These are phyloP conservation scores for Dendrobium nobile DNA, from an alignment of 106 monocot genomes.

Conservation along the genomic window DNA sequence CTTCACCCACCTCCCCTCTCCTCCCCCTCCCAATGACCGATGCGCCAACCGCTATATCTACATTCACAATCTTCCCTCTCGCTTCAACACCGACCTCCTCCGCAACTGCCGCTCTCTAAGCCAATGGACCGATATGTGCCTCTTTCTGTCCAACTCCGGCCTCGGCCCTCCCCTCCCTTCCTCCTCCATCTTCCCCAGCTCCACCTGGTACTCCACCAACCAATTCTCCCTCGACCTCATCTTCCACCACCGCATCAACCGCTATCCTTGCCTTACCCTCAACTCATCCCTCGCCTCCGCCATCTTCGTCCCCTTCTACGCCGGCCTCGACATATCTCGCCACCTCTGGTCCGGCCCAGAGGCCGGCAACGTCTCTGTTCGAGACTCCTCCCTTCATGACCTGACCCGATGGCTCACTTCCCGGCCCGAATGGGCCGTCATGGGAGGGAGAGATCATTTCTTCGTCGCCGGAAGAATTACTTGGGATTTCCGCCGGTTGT, in stretches of 20 bases:
- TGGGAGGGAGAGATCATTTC: slow-evolving; percentile 46
- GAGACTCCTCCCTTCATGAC: slow-evolving; percentile 11
- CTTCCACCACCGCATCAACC: slow-evolving; percentile 36
- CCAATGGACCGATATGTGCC: slow-evolving; percentile 44
- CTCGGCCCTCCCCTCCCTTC: slow-evolving; percentile 26
- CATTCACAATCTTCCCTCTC: slow-evolving; percentile 29
- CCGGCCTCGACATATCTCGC: slow-evolving; percentile 19
- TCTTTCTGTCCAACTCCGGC: slow-evolving; percentile 25
- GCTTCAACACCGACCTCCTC: slow-evolving; percentile 39
- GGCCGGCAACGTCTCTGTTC: slow-evolving; percentile 9
- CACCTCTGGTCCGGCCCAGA: slow-evolving; percentile 13
- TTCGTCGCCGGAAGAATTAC: slow-evolving; percentile 39
- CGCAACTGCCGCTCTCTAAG: slow-evolving; percentile 19
- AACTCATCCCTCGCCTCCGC: slow-evolving; percentile 22
- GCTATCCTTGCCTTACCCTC: slow-evolving; percentile 20
- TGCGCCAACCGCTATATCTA: slow-evolving; percentile 38
- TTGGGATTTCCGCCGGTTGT: slow-evolving; percentile 33
- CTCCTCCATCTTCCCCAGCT: not conserved
- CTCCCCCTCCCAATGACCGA: not conserved
- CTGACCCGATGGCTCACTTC: slow-evolving; percentile 31
- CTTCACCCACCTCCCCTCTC: not conserved
- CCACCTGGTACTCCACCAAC: slow-evolving; percentile 30
- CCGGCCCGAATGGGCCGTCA: slow-evolving; percentile 32
- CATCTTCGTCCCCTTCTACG: slow-evolving; percentile 22
- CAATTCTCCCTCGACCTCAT: slow-evolving; percentile 39